Evolutionary conservation across 345 rosid genomes (phyloP).

Genomic region (Ceriops zippeliana): DNA sequence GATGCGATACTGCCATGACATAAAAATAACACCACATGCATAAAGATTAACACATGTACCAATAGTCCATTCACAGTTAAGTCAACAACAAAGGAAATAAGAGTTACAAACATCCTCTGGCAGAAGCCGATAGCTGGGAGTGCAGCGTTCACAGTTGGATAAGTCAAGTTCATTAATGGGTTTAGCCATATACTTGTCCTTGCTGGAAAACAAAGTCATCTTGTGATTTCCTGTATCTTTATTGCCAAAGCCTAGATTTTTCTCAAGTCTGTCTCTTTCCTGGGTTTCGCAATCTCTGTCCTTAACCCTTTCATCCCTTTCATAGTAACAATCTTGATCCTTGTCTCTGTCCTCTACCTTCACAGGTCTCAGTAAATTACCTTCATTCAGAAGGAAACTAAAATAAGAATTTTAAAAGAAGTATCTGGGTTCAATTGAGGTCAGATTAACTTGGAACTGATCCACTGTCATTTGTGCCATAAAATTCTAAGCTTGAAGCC

Average conservation of each 20-base stretch:
- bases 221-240: constrained; percentile 54
- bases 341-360: constrained; percentile 71
- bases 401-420: constrained; percentile 20
- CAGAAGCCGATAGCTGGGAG: constrained; percentile 95
- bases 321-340: constrained; percentile 43
- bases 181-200: constrained; percentile 72
- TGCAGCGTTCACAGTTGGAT: constrained; percentile 91
- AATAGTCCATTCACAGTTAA: constrained; percentile 4
- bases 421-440: constrained; percentile 6
- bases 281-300: constrained; percentile 58
- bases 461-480: background rate
- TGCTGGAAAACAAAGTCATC: constrained; percentile 54
- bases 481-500: no score
- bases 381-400: constrained; percentile 64
- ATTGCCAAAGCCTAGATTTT: constrained; percentile 41
- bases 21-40: constrained; percentile 22
- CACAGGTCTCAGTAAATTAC: constrained; percentile 56
- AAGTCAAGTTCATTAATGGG: constrained; percentile 94
- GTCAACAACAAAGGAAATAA: constrained; percentile 6
- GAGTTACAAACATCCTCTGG: constrained; percentile 65
- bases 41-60: constrained; percentile 17
- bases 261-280: constrained; percentile 81
- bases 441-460: constrained; percentile 6
- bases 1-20: constrained; percentile 68
- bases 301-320: constrained; percentile 57